Evolutionary conservation across 768 basidiomycete species (phyloP), one percentile per base, ranked within the genome.

Genomic region (Tulasnella sp.): DNA sequence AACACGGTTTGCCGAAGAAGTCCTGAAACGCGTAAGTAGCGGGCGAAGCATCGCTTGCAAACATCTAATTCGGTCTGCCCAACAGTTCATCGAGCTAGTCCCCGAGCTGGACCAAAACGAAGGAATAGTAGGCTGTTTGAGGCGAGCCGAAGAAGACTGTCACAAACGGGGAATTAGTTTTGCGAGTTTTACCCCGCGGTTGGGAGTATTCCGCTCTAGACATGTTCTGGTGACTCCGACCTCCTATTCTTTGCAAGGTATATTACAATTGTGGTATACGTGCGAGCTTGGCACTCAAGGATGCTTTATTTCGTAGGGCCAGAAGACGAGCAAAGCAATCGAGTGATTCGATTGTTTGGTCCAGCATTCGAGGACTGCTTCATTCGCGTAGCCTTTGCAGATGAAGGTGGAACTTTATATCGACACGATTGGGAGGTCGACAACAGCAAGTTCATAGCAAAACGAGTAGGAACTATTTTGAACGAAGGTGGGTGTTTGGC

Each of bases 221-320:
- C 93, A 94, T 82, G 90, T 93, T 72, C 93, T 92, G 0, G 89
- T 94, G 54, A 93, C 93, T 0, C 94, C 94, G 0, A 93, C 92
- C 12, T 89, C 93, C 28, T 86, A 92, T 80, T 85, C 93, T 16
- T 85, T 96, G 16, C 93, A 95, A 86, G 94, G 94, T 0, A 16
- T 14, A 37, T 12, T 42, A 31, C 3, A 44, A 60, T 24, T n/a
- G n/a, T 42, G 20, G n/a, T 4, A 22, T 58, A 0, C 28, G 16
- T 24, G 44, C 2, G n/a, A n/a, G 44, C 7, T 4, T 18, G 34
- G 28, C n/a, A 2, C 46, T 77, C 18, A 28, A 6, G 31, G 44
- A 20, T 60, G 12, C 28, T 58, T 81, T 11, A 1, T 14, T 69
- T 16, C 28, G 8, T 37, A 77, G 81, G 81, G 20, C 81, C 81